phyloP scores from a whole-genome alignment of 495 filamentous ascomycete species.

The Aspergillus asperescens region DNA sequence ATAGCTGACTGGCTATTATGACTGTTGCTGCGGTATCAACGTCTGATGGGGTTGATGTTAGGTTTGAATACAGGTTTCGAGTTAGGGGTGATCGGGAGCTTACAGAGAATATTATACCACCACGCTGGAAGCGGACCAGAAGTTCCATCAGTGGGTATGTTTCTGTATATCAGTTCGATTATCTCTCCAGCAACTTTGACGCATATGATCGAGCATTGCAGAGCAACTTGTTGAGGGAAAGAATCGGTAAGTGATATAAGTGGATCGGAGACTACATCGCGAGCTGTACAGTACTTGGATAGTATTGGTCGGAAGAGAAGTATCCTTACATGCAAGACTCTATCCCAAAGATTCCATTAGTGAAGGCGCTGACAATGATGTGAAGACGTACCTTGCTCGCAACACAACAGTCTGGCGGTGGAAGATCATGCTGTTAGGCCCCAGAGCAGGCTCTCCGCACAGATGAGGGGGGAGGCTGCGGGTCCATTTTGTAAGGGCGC shows the following conservation, averaged over 20 bases:
- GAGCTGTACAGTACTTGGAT: slow-evolving; percentile 33
- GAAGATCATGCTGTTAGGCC: slow-evolving; percentile 22
- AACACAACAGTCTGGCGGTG: slow-evolving; percentile 33
- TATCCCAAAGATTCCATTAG: slow-evolving; percentile 2
- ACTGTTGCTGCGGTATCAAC: slow-evolving; percentile 39
- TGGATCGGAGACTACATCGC: slow-evolving; percentile 23
- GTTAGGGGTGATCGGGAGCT: neutral
- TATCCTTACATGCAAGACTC: slow-evolving; percentile 34
- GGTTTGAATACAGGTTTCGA: neutral
- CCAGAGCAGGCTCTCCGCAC: slow-evolving; percentile 5
- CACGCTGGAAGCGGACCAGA: slow-evolving; percentile 36
- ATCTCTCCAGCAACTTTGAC: slow-evolving; percentile 35
- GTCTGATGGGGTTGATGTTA: slow-evolving; percentile 16
- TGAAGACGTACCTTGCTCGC: slow-evolving; percentile 29
- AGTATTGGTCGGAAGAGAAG: slow-evolving; percentile 35
- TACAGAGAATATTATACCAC: slow-evolving; percentile 42
- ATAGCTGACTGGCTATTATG: slow-evolving; percentile 32
- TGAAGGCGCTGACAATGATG: neutral
- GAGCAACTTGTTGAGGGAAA: slow-evolving; percentile 33
- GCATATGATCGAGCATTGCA: slow-evolving; percentile 37
- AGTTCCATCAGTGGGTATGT: slow-evolving; percentile 30
- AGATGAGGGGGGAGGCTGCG: slow-evolving; percentile 29
- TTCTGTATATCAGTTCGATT: slow-evolving; percentile 31
- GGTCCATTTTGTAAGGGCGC: slow-evolving; percentile 30
- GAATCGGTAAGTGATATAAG: slow-evolving; percentile 28